phyloP scores from a whole-genome alignment of 1,139 yeast genomes.

The Citeromyces hawaiiensis region DNA sequence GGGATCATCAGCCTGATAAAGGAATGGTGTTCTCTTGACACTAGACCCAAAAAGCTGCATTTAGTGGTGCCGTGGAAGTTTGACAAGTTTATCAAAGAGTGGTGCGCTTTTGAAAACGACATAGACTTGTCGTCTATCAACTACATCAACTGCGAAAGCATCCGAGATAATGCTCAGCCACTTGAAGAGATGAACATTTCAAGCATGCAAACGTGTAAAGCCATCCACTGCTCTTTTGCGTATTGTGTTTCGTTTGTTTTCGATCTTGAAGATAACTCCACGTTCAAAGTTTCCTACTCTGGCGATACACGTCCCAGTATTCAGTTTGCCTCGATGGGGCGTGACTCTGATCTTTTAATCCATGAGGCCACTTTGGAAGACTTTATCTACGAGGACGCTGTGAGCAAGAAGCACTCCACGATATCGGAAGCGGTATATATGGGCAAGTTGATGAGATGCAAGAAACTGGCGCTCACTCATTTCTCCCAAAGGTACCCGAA shows the following conservation, averaged over 20 bases:
- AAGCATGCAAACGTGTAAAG: constrained; percentile 48
- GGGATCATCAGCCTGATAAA: constrained; percentile 64
- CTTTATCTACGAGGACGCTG: constrained; percentile 69
- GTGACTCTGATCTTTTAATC: constrained; percentile 59
- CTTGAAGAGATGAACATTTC: constrained; percentile 8
- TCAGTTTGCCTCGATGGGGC: constrained; percentile 46
- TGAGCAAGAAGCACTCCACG: constrained; percentile 78
- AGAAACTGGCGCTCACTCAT: constrained; percentile 69
- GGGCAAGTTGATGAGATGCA: constrained; percentile 59
- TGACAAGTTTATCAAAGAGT: constrained; percentile 52
- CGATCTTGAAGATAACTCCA: constrained; percentile 16
- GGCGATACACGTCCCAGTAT: constrained; percentile 89
- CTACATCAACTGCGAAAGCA: constrained; percentile 7
- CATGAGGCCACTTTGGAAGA: constrained; percentile 93
- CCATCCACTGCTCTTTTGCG: constrained; percentile 77
- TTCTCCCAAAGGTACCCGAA: constrained; percentile 85
- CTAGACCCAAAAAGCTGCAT: constrained; percentile 18
- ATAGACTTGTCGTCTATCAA: constrained; percentile 33
- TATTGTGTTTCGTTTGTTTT: constrained; percentile 59
- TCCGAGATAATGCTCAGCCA: constrained; percentile 9
- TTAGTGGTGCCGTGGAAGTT: constrained; percentile 72
- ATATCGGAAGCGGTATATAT: constrained; percentile 75
- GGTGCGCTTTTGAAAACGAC: constrained; percentile 26
- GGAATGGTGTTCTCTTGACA: constrained; percentile 43
- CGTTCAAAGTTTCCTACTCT: constrained; percentile 70